These are phyloP conservation scores for Amaranthus tricolor DNA, from an alignment of 179 eudicot species.

Conservation along the genomic window DNA sequence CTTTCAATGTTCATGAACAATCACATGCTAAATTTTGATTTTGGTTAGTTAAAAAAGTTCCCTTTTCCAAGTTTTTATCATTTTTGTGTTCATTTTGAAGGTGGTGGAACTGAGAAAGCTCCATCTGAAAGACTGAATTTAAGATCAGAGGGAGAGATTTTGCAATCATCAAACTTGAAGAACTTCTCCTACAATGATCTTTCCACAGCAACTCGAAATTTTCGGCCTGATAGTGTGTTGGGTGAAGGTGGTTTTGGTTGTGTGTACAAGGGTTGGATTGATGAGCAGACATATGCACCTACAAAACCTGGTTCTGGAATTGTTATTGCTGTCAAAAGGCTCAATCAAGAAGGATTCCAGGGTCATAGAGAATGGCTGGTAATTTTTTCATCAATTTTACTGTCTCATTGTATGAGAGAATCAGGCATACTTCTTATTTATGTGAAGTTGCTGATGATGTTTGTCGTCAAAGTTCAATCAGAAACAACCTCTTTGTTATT, in stretches of 20 bases:
- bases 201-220: conserved; percentile 34
- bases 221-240: conserved; percentile 43
- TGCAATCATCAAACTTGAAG: conserved; percentile 44
- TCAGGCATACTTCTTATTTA: too few species aligned
- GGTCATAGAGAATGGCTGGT: conserved; percentile 57
- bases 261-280: conserved; percentile 44
- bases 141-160: conserved; percentile 40
- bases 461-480: too few species aligned
- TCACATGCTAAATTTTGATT: not conserved
- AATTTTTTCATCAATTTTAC: conserved; percentile 9
- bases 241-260: conserved; percentile 57
- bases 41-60: not conserved
- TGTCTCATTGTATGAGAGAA: not conserved
- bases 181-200: conserved; percentile 36
- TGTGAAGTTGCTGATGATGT: too few species aligned
- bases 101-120: conserved; percentile 10
- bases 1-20: too few species aligned
- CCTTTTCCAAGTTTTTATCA: not conserved
- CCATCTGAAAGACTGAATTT: conserved; percentile 26
- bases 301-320: conserved; percentile 37
- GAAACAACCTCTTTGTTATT: too few species aligned
- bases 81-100: conserved; percentile 5
- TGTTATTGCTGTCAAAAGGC: conserved; percentile 44
- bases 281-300: conserved; percentile 38
- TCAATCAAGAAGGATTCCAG: conserved; percentile 44